A percentile compares a stretch with the other conserved stretches of the same genome.
Conservation (phyloP, 1,284 basidiomycete genomes). For the Ceratobasidium sp. region DNA sequence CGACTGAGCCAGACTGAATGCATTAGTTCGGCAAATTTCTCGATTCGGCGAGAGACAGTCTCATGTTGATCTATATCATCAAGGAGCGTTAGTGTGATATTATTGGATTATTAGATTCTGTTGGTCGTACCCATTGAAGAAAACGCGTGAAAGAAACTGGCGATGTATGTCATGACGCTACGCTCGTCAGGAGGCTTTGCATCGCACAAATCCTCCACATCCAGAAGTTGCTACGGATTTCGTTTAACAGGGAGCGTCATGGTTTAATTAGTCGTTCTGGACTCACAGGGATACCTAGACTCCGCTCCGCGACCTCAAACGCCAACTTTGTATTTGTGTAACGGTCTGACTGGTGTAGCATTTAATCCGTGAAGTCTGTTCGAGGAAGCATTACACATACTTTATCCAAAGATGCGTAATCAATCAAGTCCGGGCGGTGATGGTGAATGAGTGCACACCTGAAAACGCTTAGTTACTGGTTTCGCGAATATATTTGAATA, state of each 20-base stretch:
- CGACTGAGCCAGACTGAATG: constrained; percentile 86
- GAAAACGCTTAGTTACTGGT: constrained; percentile 46
- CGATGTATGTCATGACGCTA: constrained; percentile 95
- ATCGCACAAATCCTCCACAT: constrained; percentile 97
- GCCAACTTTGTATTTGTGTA: constrained; percentile 87
- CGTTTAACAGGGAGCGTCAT: constrained; percentile 27
- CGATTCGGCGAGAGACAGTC: constrained; percentile 91
- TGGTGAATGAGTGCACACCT: constrained; percentile 97
- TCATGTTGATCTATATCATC: constrained; percentile 85
- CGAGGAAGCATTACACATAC: constrained; percentile 57
- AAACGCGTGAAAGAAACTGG: constrained; percentile 98
- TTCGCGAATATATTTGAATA: constrained; percentile 7
- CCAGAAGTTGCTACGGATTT: constrained; percentile 82
- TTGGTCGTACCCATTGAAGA: constrained; percentile 87
- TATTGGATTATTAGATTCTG: not conserved
- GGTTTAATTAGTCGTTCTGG: not conserved
- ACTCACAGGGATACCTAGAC: constrained; percentile 88
- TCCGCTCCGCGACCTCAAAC: constrained; percentile 87
- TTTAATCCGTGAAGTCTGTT: constrained; percentile 20
- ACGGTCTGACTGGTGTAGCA: constrained; percentile 69
- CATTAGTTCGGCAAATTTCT: constrained; percentile 97
- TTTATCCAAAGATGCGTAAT: constrained; percentile 88
- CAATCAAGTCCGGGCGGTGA: constrained; percentile 93
- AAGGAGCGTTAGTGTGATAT: not conserved
- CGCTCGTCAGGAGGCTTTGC: constrained; percentile 90